phyloP scores from a whole-genome alignment of 2,329 filamentous ascomycete genomes.

The Xylaria sp. region DNA sequence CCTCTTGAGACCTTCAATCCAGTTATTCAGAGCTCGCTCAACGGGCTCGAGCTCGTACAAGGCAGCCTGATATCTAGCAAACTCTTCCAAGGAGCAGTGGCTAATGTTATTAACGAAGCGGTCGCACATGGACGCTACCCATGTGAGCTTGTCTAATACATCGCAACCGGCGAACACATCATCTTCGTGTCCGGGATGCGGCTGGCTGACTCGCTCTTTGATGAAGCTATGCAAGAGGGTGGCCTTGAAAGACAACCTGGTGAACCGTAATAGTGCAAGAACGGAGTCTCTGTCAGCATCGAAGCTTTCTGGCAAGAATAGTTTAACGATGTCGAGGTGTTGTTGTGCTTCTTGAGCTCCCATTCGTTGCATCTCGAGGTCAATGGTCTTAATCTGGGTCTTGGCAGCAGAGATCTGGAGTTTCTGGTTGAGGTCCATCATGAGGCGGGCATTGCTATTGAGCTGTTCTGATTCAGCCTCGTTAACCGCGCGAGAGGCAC shows the following conservation, averaged over 20 bases:
- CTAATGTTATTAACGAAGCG: constrained; percentile 85
- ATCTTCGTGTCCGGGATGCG: constrained; percentile 76
- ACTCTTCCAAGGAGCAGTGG: constrained; percentile 80
- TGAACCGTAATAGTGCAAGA: constrained; percentile 88
- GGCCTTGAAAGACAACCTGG: constrained; percentile 88
- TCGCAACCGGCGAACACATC: constrained; percentile 84
- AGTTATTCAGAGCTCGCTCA: constrained; percentile 86
- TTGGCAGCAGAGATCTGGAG: constrained; percentile 90
- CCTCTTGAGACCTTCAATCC: constrained; percentile 84
- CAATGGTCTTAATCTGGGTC: constrained; percentile 93
- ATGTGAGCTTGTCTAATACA: constrained; percentile 84
- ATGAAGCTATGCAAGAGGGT: constrained; percentile 80
- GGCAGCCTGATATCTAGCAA: constrained; percentile 80
- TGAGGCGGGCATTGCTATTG: constrained; percentile 85
- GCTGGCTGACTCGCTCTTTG: constrained; percentile 78
- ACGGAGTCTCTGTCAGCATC: constrained; percentile 85
- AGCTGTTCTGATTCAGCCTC: constrained; percentile 94
- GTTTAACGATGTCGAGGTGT: constrained; percentile 86
- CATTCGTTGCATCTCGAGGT: constrained; percentile 85
- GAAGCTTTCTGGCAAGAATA: constrained; percentile 89
- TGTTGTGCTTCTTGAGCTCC: constrained; percentile 90
- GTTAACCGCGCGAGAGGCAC: constrained; percentile 89
- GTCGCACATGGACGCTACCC: constrained; percentile 84
- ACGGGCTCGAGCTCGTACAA: constrained; percentile 91
- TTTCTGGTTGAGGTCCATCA: constrained; percentile 97